phyloP scores from a whole-genome alignment of 805 yeast genomes.

The Lipomyces mesembrius region DNA sequence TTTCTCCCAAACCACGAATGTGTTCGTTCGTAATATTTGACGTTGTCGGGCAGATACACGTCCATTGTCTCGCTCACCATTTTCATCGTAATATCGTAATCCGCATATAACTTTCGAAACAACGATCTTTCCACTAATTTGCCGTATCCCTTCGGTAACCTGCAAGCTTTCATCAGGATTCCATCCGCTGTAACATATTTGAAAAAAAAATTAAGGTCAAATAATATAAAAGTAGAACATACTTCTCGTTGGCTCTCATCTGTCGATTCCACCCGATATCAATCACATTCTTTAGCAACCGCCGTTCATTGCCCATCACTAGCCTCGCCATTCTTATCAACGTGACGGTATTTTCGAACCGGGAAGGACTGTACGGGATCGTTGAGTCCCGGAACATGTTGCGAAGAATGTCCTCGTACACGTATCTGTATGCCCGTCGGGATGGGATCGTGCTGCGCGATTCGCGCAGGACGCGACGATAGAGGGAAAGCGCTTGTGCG shows the following conservation, averaged over 20 bases:
- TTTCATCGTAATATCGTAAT: conserved; percentile 23
- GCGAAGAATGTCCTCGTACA: conserved; percentile 15
- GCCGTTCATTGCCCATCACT: conserved; percentile 16
- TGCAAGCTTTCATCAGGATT: not conserved
- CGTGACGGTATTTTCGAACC: conserved; percentile 21
- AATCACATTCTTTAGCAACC: conserved; percentile 8
- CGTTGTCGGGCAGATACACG: conserved; percentile 18
- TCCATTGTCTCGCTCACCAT: conserved; percentile 27
- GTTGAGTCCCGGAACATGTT: conserved; percentile 17
- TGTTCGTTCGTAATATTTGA: not conserved
- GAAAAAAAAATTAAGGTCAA: not conserved
- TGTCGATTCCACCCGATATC: conserved; percentile 24
- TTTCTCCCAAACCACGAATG: conserved; percentile 1
- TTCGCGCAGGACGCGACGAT: not conserved
- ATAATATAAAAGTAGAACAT: not conserved
- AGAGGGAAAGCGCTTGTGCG: conserved; percentile 3
- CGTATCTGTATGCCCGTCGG: conserved; percentile 2
- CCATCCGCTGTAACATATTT: not conserved
- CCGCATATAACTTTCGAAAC: conserved; percentile 10
- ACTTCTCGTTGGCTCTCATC: not conserved
- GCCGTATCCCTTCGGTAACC: conserved; percentile 8
- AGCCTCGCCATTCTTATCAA: conserved; percentile 17
- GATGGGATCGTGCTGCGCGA: conserved; percentile 5
- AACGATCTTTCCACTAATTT: not conserved
- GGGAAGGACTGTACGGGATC: conserved; percentile 7